These are phyloP conservation scores for Bisporella sp. DNA, from an alignment of 2,329 filamentous ascomycete genomes.

Conservation along the genomic window DNA sequence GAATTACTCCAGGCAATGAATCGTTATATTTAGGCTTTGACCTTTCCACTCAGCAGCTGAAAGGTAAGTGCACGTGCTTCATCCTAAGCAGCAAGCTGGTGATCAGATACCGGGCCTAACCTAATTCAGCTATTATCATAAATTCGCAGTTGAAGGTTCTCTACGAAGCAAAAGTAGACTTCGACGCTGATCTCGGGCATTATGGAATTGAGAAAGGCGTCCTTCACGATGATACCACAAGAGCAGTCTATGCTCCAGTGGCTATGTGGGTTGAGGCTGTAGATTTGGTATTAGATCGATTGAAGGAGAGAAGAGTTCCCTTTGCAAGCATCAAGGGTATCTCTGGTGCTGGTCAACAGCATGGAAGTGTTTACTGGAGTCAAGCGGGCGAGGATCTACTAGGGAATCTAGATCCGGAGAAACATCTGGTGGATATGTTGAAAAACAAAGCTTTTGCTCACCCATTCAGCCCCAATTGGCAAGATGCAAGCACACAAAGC, in stretches of 20 bases:
- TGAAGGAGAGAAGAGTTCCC: conserved; percentile 64
- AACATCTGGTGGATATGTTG: conserved; percentile 67
- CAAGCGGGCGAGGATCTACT: conserved; percentile 60
- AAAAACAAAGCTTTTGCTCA: conserved; percentile 63
- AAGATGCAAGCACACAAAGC: conserved; percentile 88
- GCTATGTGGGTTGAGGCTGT: conserved; percentile 92
- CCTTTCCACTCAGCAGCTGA: conserved; percentile 93
- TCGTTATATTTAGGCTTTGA: conserved; percentile 89
- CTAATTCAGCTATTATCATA: conserved; percentile 65
- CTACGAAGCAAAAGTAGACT: conserved; percentile 87
- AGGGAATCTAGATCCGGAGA: conserved; percentile 48
- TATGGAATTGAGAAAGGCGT: conserved; percentile 88
- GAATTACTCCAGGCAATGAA: conserved; percentile 9
- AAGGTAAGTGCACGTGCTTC: conserved; percentile 49
- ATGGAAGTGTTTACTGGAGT: conserved; percentile 95
- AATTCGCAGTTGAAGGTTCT: conserved; percentile 74
- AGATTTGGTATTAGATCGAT: conserved; percentile 71
- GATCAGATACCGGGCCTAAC: conserved; percentile 10
- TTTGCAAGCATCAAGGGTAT: conserved; percentile 72
- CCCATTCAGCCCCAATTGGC: conserved; percentile 92
- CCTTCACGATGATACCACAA: conserved; percentile 69
- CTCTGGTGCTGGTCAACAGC: conserved; percentile 92
- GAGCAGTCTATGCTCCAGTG: conserved; percentile 88
- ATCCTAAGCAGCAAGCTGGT: background rate
- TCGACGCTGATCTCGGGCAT: conserved; percentile 74